These are phyloP conservation scores for Cadophora sp. DNA, from an alignment of 2,329 filamentous ascomycete genomes.

Conservation along the genomic window DNA sequence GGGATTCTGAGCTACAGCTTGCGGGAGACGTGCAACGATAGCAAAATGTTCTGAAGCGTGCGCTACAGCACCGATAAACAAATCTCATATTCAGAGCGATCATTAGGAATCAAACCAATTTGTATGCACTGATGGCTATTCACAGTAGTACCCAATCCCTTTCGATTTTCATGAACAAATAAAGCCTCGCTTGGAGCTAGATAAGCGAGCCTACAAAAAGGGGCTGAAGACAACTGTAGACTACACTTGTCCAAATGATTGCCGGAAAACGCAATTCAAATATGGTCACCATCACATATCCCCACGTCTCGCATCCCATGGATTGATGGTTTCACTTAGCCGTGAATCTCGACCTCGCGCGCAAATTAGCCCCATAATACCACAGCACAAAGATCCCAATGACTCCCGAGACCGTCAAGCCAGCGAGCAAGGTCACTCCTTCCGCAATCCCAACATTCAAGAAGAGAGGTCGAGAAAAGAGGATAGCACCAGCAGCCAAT, in stretches of 20 bases:
- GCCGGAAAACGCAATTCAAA: too few relatives aligned
- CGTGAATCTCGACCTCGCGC: constrained; percentile 31
- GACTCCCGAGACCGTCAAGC: constrained; percentile 57
- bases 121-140: not conserved
- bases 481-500: constrained; percentile 57
- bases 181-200: not conserved
- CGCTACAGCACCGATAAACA: too few relatives aligned
- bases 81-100: too few relatives aligned
- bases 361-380: constrained; percentile 25
- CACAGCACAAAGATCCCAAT: constrained; percentile 56
- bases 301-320: not conserved
- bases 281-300: not conserved
- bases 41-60: too few relatives aligned
- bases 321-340: not conserved
- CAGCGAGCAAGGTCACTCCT: constrained; percentile 62
- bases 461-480: constrained; percentile 65
- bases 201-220: not conserved
- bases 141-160: not conserved
- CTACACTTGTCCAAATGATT: not conserved
- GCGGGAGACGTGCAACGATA: too few relatives aligned
- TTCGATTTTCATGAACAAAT: not conserved
- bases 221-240: not conserved
- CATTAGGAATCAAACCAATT: not conserved
- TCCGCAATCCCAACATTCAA: constrained; percentile 62
- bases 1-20: not conserved